Percentiles rank a stretch among this genome's conserved stretches.
Conservation (phyloP, 805 yeast genomes). For the Cyberlindnera suaveolens region DNA sequence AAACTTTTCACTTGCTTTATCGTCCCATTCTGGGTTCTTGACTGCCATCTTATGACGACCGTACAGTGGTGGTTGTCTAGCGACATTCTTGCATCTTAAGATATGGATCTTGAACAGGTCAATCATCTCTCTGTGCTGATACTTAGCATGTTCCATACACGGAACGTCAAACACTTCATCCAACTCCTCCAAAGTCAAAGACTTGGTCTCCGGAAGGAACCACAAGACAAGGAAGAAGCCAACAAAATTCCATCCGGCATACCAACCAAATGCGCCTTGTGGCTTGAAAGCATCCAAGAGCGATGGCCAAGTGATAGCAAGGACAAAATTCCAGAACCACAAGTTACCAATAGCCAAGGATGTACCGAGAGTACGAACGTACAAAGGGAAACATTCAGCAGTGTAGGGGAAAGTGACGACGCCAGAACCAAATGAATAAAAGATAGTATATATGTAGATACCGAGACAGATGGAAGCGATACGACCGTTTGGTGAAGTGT, state of each 20-base stretch:
- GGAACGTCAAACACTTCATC: slow-evolving; percentile 66
- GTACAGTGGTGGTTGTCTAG: slow-evolving; percentile 50
- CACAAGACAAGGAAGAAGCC: slow-evolving; percentile 68
- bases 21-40: slow-evolving; percentile 56
- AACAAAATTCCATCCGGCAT: slow-evolving; percentile 76
- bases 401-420: slow-evolving; percentile 88
- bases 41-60: slow-evolving; percentile 54
- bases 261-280: slow-evolving; percentile 85
- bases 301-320: slow-evolving; percentile 78
- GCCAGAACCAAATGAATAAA: slow-evolving; percentile 82
- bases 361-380: slow-evolving; percentile 76
- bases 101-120: slow-evolving; percentile 41
- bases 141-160: slow-evolving; percentile 45
- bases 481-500: slow-evolving; percentile 38
- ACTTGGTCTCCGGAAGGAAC: slow-evolving; percentile 64
- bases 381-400: slow-evolving; percentile 78
- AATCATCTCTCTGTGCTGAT: slow-evolving; percentile 34
- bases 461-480: slow-evolving; percentile 67
- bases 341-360: slow-evolving; percentile 70
- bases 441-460: slow-evolving; percentile 64
- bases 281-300: slow-evolving; percentile 59
- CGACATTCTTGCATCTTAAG: slow-evolving; percentile 39
- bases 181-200: slow-evolving; percentile 62
- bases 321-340: slow-evolving; percentile 67
- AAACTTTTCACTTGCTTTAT: slow-evolving; percentile 47